Base-by-base conservation (phyloP, 2,329 filamentous ascomycete genomes). In the Chrysoporthe puriensis region DNA sequence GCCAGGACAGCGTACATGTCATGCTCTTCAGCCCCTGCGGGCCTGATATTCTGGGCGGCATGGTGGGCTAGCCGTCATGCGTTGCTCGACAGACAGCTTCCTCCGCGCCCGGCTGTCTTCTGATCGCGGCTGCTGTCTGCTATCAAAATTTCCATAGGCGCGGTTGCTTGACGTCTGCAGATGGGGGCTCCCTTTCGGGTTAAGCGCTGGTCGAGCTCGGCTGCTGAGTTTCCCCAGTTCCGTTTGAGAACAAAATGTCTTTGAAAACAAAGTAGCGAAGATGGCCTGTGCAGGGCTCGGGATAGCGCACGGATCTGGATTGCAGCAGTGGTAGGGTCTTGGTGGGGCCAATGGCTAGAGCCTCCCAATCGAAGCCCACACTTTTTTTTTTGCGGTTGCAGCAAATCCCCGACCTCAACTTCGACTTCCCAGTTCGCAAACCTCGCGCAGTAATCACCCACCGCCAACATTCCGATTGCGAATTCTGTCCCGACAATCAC, bases 21-120 rank as follows among this genome's bases (percentile, higher is more conserved):
- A 90, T 78, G 42, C 82, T 83, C 77, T 85, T 85, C 64, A 90
- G 80, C 77, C 87, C 85, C 78, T 86, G 84, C 68, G 88, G 83
- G 75, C 83, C 77, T 73, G 85, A 80, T 84, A 92, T 81, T 83
- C 88, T 88, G 67, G 88, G 90, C 75, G 90, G 86, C 90, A 93
- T 93, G 73, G 73, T 82, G 80, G 71, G 44, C 54, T 68, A 58
- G 59, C 66, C 62, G 46, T 66, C 58, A 43, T 65, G 72, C 72
- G 66, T 71, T 64, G 62, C 70, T 64, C 58, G 61, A 64, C 50
- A 57, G 36, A 69, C 67, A 66, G 60, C 64, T 65, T 62, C 62
- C 32, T 63, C 44, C 46, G 56, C 42, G 54, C 58, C 54, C 64
- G 60, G 18, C 48, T 58, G 59, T 65, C 65, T 52, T 59, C 54